phyloP scores from a whole-genome alignment of 2,329 filamentous ascomycete species.

The Exophiala sp. region DNA sequence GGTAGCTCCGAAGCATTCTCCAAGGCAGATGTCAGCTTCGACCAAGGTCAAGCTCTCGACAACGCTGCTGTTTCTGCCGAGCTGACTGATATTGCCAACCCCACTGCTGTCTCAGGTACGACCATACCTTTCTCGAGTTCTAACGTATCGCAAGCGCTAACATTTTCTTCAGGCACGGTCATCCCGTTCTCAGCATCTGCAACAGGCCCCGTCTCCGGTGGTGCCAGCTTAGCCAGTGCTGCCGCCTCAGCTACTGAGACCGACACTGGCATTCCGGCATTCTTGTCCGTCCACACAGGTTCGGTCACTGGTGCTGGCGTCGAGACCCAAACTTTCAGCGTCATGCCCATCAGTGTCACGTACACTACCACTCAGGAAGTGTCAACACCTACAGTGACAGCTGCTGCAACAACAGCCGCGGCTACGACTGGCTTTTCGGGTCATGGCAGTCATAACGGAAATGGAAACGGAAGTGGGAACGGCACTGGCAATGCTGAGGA shows the following conservation, averaged over 20 bases:
- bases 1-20: slow-evolving; percentile 15
- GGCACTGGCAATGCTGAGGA: slow-evolving; percentile 9
- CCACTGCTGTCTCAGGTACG: slow-evolving; percentile 27
- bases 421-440: not conserved
- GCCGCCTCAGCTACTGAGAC: slow-evolving; percentile 10
- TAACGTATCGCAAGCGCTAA: slow-evolving; percentile 2
- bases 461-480: not conserved
- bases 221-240: slow-evolving; percentile 24
- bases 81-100: slow-evolving; percentile 34
- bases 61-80: slow-evolving; percentile 39
- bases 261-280: slow-evolving; percentile 15
- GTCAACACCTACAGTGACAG: slow-evolving; percentile 4
- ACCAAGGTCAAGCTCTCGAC: slow-evolving; percentile 36
- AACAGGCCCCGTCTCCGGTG: slow-evolving; percentile 20
- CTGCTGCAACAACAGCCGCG: not conserved
- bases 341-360: slow-evolving; percentile 17
- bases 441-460: not conserved
- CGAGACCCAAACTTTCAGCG: slow-evolving; percentile 22
- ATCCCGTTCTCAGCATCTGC: slow-evolving; percentile 23
- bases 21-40: slow-evolving; percentile 29
- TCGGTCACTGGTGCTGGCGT: slow-evolving; percentile 19
- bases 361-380: not conserved
- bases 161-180: slow-evolving; percentile 14
- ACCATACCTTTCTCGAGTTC: slow-evolving; percentile 14
- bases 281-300: slow-evolving; percentile 22